Evolutionary conservation across 2,329 filamentous ascomycete species (phyloP).

Genomic region (Trichoderma sp.): DNA sequence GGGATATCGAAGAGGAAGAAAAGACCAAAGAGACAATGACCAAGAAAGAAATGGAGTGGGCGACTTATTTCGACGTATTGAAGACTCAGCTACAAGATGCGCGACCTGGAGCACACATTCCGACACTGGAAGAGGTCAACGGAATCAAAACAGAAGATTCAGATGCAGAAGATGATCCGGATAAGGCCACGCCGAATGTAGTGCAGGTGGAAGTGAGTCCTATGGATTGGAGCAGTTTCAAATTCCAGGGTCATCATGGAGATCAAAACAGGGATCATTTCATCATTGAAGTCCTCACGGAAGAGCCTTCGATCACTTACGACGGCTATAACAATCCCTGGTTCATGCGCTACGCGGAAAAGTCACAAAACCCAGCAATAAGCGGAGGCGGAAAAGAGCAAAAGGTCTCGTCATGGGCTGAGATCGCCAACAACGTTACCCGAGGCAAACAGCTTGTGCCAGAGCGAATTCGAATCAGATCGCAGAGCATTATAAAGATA

Average conservation of each 20-base stretch:
- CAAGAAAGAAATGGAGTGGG: not conserved
- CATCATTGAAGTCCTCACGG: constrained; percentile 5
- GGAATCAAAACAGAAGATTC: not conserved
- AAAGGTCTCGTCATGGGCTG: not conserved
- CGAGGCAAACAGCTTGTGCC: not conserved
- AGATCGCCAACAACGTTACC: not conserved
- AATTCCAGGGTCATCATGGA: not conserved
- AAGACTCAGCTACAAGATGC: not conserved
- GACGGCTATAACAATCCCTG: constrained; percentile 3
- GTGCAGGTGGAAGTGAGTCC: not conserved
- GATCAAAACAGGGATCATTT: not conserved
- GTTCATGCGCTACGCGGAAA: not conserved
- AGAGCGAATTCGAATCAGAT: constrained; percentile 20
- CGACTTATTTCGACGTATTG: not conserved
- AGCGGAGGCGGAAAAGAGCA: not conserved
- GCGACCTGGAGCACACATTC: not conserved
- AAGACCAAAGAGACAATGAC: not conserved
- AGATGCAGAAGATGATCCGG: not conserved
- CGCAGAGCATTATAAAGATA: constrained; percentile 1
- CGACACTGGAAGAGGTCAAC: not conserved
- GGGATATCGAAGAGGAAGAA: not conserved
- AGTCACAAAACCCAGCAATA: not conserved
- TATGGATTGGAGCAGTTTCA: not conserved
- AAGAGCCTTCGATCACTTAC: not conserved
- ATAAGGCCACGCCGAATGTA: not conserved